A percentile compares a stretch with the other conserved stretches of the same genome.
Evolutionary conservation across 768 basidiomycete genomes (phyloP).

Genomic region (Galerina sulciceps): DNA sequence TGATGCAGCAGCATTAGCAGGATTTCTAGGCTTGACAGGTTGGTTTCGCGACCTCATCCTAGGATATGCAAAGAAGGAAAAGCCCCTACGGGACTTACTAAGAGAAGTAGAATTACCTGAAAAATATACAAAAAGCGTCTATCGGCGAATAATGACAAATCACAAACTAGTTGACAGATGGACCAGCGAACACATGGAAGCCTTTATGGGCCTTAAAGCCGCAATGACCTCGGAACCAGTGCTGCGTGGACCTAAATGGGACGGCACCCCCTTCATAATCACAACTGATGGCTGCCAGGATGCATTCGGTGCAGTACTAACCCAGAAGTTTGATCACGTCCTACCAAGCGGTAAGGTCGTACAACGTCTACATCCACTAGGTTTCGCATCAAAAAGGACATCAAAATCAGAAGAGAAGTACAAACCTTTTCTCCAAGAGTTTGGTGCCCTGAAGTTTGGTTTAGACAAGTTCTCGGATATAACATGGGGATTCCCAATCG

Average conservation of each 20-base stretch:
- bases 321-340: slow-evolving; percentile 25
- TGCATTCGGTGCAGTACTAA: slow-evolving; percentile 34
- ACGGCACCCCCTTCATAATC: slow-evolving; percentile 38
- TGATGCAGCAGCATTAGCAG: slow-evolving; percentile 27
- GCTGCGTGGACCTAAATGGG: slow-evolving; percentile 29
- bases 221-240: slow-evolving; percentile 35
- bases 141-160: slow-evolving; percentile 24
- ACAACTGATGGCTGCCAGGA: slow-evolving; percentile 40
- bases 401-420: slow-evolving; percentile 33
- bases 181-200: slow-evolving; percentile 18
- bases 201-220: slow-evolving; percentile 33
- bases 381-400: slow-evolving; percentile 37
- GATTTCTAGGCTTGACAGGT: slow-evolving; percentile 39
- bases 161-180: slow-evolving; percentile 10
- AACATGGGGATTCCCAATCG: slow-evolving; percentile 30
- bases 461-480: slow-evolving; percentile 23
- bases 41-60: slow-evolving; percentile 38
- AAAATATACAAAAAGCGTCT: slow-evolving; percentile 23
- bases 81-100: slow-evolving; percentile 33
- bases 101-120: slow-evolving; percentile 21
- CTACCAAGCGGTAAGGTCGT: slow-evolving; percentile 24
- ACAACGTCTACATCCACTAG: slow-evolving; percentile 31
- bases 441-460: slow-evolving; percentile 22
- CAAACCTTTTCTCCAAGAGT: slow-evolving; percentile 34
- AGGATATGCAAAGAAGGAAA: slow-evolving; percentile 34